These are phyloP conservation scores for Lantana camara DNA, from an alignment of 257 asterid species.

Conservation along the genomic window DNA sequence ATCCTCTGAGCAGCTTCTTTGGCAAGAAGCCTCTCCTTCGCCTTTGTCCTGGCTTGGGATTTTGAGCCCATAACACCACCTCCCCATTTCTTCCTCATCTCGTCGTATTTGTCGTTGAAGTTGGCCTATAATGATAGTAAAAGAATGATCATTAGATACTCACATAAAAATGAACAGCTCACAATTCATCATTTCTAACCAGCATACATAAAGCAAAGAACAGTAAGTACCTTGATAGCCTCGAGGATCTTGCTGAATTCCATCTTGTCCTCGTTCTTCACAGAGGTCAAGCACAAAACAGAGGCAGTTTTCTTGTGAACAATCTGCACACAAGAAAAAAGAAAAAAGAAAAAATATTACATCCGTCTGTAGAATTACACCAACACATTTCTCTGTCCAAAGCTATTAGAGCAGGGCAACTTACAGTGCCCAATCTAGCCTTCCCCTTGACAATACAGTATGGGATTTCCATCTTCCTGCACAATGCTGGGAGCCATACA, in stretches of 20 bases:
- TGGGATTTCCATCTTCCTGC: slow-evolving; percentile 62
- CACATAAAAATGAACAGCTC: not conserved
- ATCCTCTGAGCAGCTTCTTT: slow-evolving; percentile 50
- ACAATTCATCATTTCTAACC: no score
- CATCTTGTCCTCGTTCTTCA: slow-evolving; percentile 53
- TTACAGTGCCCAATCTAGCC: slow-evolving; percentile 53
- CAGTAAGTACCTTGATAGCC: slow-evolving; percentile 44
- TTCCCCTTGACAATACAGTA: slow-evolving; percentile 55
- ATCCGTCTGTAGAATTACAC: not conserved
- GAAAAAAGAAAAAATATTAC: not conserved
- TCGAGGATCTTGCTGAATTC: slow-evolving; percentile 57
- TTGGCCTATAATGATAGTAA: slow-evolving; percentile 35
- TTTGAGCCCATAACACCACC: slow-evolving; percentile 62
- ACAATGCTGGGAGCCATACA: slow-evolving; percentile 54
- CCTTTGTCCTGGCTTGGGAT: slow-evolving; percentile 50
- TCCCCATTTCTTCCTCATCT: slow-evolving; percentile 56
- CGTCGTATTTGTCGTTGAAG: slow-evolving; percentile 53
- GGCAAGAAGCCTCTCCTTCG: slow-evolving; percentile 44
- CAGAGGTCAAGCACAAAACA: slow-evolving; percentile 56
- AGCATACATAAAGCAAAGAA: not conserved
- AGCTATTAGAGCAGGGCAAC: not conserved
- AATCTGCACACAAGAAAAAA: slow-evolving; percentile 32
- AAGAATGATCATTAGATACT: not conserved
- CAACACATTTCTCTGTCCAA: no score
- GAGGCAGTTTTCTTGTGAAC: slow-evolving; percentile 57